Evolutionary conservation across 495 filamentous ascomycete genomes (phyloP), one percentile per base, ranked within the genome.

Genomic region (Talaromyces borbonicus): DNA sequence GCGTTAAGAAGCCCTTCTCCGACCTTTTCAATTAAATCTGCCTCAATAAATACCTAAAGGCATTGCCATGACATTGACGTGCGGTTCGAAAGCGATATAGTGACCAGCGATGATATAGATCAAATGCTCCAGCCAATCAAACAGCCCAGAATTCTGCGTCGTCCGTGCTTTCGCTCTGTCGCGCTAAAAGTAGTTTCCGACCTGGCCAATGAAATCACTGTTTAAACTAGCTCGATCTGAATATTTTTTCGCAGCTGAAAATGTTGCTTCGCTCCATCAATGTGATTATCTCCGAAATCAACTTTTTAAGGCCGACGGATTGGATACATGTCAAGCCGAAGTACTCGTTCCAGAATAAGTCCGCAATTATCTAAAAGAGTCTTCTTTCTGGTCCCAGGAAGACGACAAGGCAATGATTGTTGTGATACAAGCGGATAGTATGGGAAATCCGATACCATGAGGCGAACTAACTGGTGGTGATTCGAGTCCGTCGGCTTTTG

Each of bases 131-230:
- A 26, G n/a, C 15, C 39, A 26, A 26, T 16, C 23, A 25, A 20
- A 23, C 37, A 12, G n/a, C 19, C 14, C 8, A 8, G 8, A 6
- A 5, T 15, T 15, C 5, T 15, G 8, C 2, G 8, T 11, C n/a
- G n/a, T n/a, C n/a, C n/a, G n/a, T n/a, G n/a, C n/a, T n/a, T n/a
- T n/a, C n/a, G n/a, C n/a, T n/a, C n/a, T n/a, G n/a, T n/a, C 18
- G 20, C 38, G 25, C 39, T 42, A 42, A n/a, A 12, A 18, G 25
- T 42, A 42, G 39, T 42, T 42, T 29, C 39, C 39, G 39, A 43
- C 6, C 39, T 25, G 24, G 11, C 39, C 39, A 26, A 43, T 43
- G 23, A 29, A 4, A 43, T 5, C 9, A 42, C 23, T 15, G 15
- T 1, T 1, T 1, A 11, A 11, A n/a, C n/a, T n/a, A n/a, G n/a